Base-by-base conservation (phyloP, 2,329 filamentous ascomycete species). In the Trichoderma harzianum region DNA sequence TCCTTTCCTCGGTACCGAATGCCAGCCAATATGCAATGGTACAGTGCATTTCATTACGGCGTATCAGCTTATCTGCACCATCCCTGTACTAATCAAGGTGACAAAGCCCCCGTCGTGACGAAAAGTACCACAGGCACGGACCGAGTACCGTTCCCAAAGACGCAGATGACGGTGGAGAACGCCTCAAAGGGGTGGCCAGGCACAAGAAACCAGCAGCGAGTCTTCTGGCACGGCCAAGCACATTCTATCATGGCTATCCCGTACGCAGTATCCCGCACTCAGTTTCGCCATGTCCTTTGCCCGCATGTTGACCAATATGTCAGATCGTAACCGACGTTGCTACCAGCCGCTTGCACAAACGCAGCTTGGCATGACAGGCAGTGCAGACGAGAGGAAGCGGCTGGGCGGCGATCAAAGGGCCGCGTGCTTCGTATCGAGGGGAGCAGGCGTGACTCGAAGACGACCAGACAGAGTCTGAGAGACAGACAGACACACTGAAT, bases 131-230 rank as follows among this genome's bases (percentile, higher is more conserved):
- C 51, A 39, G 64, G 51, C 53, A 57, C 30, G 64, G 63, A 66
- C 63, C 63, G 63, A 66, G 53, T 34, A 47, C 26, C 32, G 26
- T 68, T 39, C 32, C 58, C 58, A 36, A 65, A 36, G 28, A 51
- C 64, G 64, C 64, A 68, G 65, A 68, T 60, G 65, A 68, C 65
- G 58, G 67, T 69, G 58, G 67, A 32, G 58, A 70, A 24, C 16
- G 30, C 11, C 55, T 18, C 67, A 53, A 69, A 60, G 65, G 65
- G 65, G 65, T 47, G 65, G 65, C 53, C 65, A 65, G 39, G 62
- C 18, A 47, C 64, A 58, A 5, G 18, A n/a, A 28, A 43, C 21
- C 55, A 58, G 18, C 57, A 12, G 57, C 32, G 51, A 68, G 65
- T 60, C 34, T 68, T 68, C 53, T 60, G 26, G 65, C 65, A 68